Base-by-base conservation (phyloP, 1,284 basidiomycete species). In the Vanrija sp. region DNA sequence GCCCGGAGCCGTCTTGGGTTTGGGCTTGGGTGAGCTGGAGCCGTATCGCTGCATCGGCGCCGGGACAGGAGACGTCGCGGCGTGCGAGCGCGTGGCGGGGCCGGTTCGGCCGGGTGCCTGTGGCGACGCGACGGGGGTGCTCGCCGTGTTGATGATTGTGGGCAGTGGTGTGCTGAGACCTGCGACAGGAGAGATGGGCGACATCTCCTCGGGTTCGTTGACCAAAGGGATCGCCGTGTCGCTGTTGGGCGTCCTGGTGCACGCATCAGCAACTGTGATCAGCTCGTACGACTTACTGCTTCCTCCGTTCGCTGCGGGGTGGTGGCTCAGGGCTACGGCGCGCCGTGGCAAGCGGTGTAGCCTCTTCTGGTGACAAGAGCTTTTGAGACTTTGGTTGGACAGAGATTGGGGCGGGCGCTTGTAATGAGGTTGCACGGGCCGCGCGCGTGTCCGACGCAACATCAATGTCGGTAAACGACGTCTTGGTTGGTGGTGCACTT, bases 241-340 rank as follows among this genome's bases (percentile, higher is more conserved):
- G 10, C 34, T 34, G 34, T 34, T 34, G 34, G 34, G 34, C 12
- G 34, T 34, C 34, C 34, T 34, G 34, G 34, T 5, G 14, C 34
- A 34, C 12, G 34, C 12, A 34, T 34, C 34, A 34, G 34, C 16
- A 25, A 9, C 21, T 23, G 26, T 26, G 21, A 7, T 23, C 21
- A 1, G 44, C 21, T 28, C 34, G 34, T 34, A 34, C n/a, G 18
- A 68, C 69, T 66, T 55, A 73, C 72, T 60, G 57, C 46, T 55
- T 54, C 12, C 72, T 67, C 38, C 67, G 55, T 47, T 66, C 59
- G 52, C 70, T 72, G 43, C 68, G 61, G 19, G 71, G 71, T 40
- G 73, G 73, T n/a, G 68, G 71, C 56, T 73, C 69, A 3, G 73
- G 73, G 61, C 69, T 72, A 25, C 57, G 26, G 15, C 43, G 38